A percentile compares a stretch with the other conserved stretches of the same genome.
These are phyloP conservation scores for Eucalyptus sideroxylon DNA, from an alignment of 345 rosid species.

Conservation along the genomic window DNA sequence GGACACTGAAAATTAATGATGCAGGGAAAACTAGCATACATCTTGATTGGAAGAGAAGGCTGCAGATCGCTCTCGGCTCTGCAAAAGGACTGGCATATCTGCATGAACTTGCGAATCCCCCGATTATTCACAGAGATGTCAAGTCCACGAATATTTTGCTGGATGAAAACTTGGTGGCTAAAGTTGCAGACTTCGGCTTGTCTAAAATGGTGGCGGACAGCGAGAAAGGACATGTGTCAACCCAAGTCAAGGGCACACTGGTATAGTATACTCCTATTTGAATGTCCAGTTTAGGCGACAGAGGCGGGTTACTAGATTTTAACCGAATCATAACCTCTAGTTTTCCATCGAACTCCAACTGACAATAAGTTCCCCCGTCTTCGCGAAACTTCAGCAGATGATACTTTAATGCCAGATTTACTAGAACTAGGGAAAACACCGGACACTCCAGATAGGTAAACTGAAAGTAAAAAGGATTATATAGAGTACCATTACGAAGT, in stretches of 20 bases:
- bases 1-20: background rate
- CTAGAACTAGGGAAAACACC: background rate
- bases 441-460: background rate
- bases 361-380: background rate
- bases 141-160: slow-evolving; percentile 14
- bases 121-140: slow-evolving; percentile 17
- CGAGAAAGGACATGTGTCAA: slow-evolving; percentile 6
- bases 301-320: background rate
- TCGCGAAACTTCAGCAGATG: background rate
- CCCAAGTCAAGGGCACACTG: slow-evolving; percentile 15
- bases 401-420: background rate
- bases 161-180: slow-evolving; percentile 6
- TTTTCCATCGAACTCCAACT: background rate
- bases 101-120: slow-evolving; percentile 17
- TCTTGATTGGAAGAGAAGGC: slow-evolving; percentile 10
- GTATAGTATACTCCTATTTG: background rate
- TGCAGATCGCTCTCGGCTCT: slow-evolving; percentile 4
- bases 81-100: slow-evolving; percentile 16
- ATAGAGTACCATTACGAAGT: background rate
- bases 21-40: slow-evolving; percentile 4
- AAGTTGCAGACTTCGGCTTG: slow-evolving; percentile 18
- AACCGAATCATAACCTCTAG: background rate
- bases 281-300: background rate
- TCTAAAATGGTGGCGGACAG: slow-evolving; percentile 2
- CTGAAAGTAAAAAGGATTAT: background rate